A percentile compares a stretch with the other conserved stretches of the same genome.
These are phyloP conservation scores for Schwanniomyces yamadae DNA, from an alignment of 805 yeast species.

Conservation along the genomic window DNA sequence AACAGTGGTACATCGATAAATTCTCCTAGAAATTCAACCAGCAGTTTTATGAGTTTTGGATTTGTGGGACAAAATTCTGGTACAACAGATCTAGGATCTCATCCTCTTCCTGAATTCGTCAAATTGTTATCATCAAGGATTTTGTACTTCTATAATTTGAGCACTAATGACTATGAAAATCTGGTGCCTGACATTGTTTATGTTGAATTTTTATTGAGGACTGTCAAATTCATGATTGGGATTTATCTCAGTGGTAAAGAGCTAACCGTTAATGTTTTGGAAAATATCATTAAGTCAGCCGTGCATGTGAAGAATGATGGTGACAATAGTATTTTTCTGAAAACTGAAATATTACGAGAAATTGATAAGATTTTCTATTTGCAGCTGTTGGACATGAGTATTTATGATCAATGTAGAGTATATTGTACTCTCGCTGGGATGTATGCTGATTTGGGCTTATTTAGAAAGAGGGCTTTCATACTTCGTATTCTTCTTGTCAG, in stretches of 20 bases:
- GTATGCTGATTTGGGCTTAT: slow-evolving; percentile 58
- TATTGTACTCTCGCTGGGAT: slow-evolving; percentile 65
- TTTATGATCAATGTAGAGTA: slow-evolving; percentile 57
- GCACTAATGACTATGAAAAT: slow-evolving; percentile 63
- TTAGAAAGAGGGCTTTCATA: slow-evolving; percentile 68
- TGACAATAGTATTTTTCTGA: slow-evolving; percentile 14
- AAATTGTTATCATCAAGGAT: slow-evolving; percentile 27
- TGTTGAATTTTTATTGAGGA: slow-evolving; percentile 68
- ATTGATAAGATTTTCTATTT: slow-evolving; percentile 35
- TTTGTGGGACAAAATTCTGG: slow-evolving; percentile 27
- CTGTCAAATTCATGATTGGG: slow-evolving; percentile 56
- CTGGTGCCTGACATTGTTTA: slow-evolving; percentile 79
- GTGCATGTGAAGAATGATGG: neutral
- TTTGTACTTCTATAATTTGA: slow-evolving; percentile 33
- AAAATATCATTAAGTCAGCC: slow-evolving; percentile 43
- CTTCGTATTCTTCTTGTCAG: slow-evolving; percentile 62
- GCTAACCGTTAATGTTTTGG: slow-evolving; percentile 40
- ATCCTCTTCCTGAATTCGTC: slow-evolving; percentile 34
- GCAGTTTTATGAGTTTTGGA: slow-evolving; percentile 24
- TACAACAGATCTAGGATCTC: slow-evolving; percentile 23
- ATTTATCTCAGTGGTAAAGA: slow-evolving; percentile 45
- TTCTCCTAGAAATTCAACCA: slow-evolving; percentile 37
- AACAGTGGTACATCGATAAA: slow-evolving; percentile 6
- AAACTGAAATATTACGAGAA: slow-evolving; percentile 42
- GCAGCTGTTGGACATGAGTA: slow-evolving; percentile 36